A percentile compares a stretch with the other conserved stretches of the same genome.
phyloP scores from a whole-genome alignment of 1,284 basidiomycete species.

The Trichosporon asahii region DNA sequence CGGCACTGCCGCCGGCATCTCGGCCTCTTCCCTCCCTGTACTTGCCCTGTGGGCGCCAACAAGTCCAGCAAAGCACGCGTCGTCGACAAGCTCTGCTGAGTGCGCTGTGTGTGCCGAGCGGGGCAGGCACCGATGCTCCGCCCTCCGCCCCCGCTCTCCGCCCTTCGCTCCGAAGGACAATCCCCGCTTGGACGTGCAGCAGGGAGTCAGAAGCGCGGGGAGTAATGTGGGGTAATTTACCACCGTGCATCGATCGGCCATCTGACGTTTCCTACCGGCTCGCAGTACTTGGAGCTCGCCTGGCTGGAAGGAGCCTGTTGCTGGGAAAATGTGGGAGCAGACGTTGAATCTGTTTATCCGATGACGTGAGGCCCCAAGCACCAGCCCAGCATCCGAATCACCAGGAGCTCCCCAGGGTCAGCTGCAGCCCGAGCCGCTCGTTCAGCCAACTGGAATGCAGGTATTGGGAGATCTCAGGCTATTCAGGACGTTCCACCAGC shows the following conservation, averaged over 20 bases:
- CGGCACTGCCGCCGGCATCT: constrained; percentile 7
- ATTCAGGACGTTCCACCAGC: not conserved
- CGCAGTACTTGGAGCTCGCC: too few species aligned
- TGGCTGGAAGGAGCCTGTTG: not conserved
- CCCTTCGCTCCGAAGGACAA: not conserved
- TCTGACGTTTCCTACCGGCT: not conserved
- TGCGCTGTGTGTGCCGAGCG: not conserved
- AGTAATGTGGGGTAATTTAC: constrained; percentile 1
- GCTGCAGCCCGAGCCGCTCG: not conserved
- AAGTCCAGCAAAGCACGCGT: not conserved
- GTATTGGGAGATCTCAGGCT: not conserved
- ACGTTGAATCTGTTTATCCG: not conserved
- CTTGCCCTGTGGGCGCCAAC: not conserved
- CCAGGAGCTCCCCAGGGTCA: not conserved
- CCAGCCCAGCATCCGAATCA: not conserved
- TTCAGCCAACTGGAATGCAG: not conserved
- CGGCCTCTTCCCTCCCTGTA: not conserved
- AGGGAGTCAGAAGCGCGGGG: not conserved
- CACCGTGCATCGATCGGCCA: not conserved
- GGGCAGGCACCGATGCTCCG: not conserved
- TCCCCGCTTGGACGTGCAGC: not conserved
- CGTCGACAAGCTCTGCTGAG: not conserved
- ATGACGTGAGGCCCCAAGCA: constrained; percentile 5
- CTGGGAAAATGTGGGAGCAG: not conserved
- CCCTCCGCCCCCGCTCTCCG: not conserved